phyloP scores from a whole-genome alignment of 768 basidiomycete species.

The Mycena vitilis region DNA sequence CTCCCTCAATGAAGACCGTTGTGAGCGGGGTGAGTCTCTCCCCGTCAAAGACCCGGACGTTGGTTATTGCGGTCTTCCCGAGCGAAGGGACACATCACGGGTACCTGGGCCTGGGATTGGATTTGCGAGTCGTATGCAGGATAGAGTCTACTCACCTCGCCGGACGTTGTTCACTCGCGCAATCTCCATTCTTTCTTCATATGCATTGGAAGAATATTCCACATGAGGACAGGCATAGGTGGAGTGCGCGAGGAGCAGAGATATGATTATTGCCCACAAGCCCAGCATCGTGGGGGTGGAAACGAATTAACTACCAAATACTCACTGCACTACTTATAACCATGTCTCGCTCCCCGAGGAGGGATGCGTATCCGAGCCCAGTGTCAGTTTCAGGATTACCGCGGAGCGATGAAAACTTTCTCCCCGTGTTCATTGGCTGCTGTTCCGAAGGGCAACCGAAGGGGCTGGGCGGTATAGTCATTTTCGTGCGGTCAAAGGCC shows the following conservation, averaged over 20 bases:
- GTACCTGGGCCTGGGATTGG: background rate
- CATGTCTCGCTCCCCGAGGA: too few relatives aligned
- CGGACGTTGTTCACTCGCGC: conserved; percentile 3
- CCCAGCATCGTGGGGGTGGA: too few relatives aligned
- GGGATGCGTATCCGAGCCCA: too few relatives aligned
- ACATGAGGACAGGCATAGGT: background rate
- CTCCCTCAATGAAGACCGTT: conserved; percentile 16
- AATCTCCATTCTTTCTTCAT: background rate
- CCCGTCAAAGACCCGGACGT: conserved; percentile 30
- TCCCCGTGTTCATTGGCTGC: too few relatives aligned
- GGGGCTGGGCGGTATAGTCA: too few relatives aligned
- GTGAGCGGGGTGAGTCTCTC: conserved; percentile 10
- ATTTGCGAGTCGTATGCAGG: background rate
- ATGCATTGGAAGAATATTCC: background rate
- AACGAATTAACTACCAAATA: too few relatives aligned
- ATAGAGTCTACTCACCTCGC: background rate
- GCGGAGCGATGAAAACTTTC: too few relatives aligned
- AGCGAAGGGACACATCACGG: background rate
- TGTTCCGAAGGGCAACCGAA: too few relatives aligned
- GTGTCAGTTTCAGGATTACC: too few relatives aligned
- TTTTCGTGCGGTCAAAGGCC: too few relatives aligned
- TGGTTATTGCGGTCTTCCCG: conserved; percentile 19
- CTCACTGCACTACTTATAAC: too few relatives aligned
- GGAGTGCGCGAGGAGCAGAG: background rate
- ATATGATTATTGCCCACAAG: background rate